Evolutionary conservation across 108 stramenopile species (phyloP), one percentile per base, ranked within the genome.

Genomic region (Aureococcus anophagefferens): DNA sequence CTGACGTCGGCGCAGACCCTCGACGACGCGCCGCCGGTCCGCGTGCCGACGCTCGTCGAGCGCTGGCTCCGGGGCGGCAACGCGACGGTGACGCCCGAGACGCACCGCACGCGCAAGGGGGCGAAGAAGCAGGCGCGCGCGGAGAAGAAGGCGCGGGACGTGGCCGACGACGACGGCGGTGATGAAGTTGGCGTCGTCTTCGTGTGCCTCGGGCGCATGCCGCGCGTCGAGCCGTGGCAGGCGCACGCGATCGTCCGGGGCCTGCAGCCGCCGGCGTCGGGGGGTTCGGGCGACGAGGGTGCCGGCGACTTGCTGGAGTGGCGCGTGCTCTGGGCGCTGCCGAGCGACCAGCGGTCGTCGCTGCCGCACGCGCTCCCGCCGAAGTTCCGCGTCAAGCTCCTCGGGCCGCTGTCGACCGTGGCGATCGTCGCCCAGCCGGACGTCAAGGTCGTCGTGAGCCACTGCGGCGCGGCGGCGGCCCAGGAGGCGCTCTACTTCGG

Each of bases 391-490:
- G 70, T 76, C 9, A 77, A 72, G 77, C 62, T 72, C 62, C 59
- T 65, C 63, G 75, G 70, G 9, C 71, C 74, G 32, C 62, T 75
- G 4, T 40, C 74, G 35, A 67, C 64, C 68, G 70, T 76, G 28
- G 35, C 75, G 75, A 76, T 67, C 3, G n/a, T 75, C 35, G 70
- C 74, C 64, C 74, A 77, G 34, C 74, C 74, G 11, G 37, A 45
- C 32, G 74, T 77, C 29, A 76, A 75, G 64, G 71, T 65, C 15
- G 74, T 76, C 16, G 70, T 77, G 31, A 72, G 70, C 35, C 77
- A 77, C 77, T 77, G 77, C 35, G 77, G 77, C 70, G 66, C 71
- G 71, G 71, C 35, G 11, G 74, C 70, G 32, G 77, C 75, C 9
- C 70, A 72, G 46, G 75, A 75, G 45, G 71, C 74, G 30, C 65